phyloP scores from a whole-genome alignment of 768 basidiomycete species.

The Kwoniella shandongensis region DNA sequence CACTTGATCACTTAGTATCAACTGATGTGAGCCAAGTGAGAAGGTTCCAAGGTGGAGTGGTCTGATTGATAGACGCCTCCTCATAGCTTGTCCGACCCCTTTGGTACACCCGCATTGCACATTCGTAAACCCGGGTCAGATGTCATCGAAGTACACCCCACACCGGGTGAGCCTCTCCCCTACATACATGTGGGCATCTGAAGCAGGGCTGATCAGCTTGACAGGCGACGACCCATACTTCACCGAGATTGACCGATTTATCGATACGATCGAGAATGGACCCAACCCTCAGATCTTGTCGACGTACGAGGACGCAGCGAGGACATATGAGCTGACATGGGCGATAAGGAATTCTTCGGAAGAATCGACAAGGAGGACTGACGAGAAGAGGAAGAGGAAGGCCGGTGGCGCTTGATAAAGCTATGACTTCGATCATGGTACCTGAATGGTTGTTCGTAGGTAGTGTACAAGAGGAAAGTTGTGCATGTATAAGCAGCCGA shows the following conservation, averaged over 20 bases:
- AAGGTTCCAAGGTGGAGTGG: no score
- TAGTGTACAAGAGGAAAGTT: no score
- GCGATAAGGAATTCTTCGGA: constrained; percentile 65
- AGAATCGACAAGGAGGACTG: constrained; percentile 17
- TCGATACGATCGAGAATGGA: constrained; percentile 65
- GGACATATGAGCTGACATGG: constrained; percentile 89
- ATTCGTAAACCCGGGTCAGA: constrained; percentile 61
- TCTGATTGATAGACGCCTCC: not conserved
- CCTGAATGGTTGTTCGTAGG: no score
- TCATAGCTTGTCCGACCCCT: constrained; percentile 65
- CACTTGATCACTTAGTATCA: constrained; percentile 61
- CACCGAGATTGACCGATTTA: constrained; percentile 84
- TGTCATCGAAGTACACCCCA: constrained; percentile 41
- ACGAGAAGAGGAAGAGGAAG: constrained; percentile 1
- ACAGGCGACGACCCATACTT: constrained; percentile 57
- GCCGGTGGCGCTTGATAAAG: not conserved
- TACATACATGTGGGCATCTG: not conserved
- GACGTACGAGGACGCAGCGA: constrained; percentile 78
- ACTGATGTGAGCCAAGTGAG: constrained; percentile 37
- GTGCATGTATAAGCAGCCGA: no score
- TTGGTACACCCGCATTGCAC: constrained; percentile 81
- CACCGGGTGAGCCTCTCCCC: constrained; percentile 19
- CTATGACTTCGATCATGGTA: no score
- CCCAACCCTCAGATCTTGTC: constrained; percentile 77
- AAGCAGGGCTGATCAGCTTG: not conserved